Percentiles rank a stretch among this genome's conserved stretches.
These are phyloP conservation scores for Monilinia polystroma DNA, from an alignment of 2,329 filamentous ascomycete species.

Conservation along the genomic window DNA sequence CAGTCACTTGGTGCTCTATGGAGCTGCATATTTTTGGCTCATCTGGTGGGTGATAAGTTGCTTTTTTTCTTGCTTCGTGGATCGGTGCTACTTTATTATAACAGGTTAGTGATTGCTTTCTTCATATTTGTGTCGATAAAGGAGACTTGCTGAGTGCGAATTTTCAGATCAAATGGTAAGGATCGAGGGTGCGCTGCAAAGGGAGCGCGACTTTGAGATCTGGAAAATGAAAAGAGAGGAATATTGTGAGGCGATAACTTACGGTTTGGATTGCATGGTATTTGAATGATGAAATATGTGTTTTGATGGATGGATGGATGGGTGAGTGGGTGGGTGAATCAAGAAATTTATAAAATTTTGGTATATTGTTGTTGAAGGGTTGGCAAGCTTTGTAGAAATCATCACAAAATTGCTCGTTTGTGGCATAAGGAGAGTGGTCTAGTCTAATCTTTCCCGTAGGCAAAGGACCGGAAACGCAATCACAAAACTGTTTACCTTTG, in stretches of 20 bases:
- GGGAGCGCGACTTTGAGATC: not conserved
- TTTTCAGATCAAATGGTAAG: not conserved
- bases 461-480: not conserved
- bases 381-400: not conserved
- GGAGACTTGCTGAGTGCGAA: not conserved
- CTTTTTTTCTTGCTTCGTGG: too few species aligned
- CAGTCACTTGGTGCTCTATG: too few species aligned
- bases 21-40: too few species aligned
- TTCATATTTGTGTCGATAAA: not conserved
- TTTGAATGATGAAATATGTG: not conserved
- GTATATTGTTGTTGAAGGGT: not conserved
- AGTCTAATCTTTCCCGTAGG: not conserved
- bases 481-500: not conserved
- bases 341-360: not conserved
- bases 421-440: not conserved
- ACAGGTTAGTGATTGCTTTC: not conserved
- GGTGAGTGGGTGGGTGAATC: not conserved
- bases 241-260: not conserved
- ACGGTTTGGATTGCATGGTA: not conserved
- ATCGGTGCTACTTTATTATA: not conserved
- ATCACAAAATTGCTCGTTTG: not conserved
- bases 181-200: not conserved
- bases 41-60: too few species aligned
- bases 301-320: not conserved
- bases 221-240: not conserved